These are phyloP conservation scores for Rhodotorula sp. DNA, from an alignment of 1,284 basidiomycete species.

Conservation along the genomic window DNA sequence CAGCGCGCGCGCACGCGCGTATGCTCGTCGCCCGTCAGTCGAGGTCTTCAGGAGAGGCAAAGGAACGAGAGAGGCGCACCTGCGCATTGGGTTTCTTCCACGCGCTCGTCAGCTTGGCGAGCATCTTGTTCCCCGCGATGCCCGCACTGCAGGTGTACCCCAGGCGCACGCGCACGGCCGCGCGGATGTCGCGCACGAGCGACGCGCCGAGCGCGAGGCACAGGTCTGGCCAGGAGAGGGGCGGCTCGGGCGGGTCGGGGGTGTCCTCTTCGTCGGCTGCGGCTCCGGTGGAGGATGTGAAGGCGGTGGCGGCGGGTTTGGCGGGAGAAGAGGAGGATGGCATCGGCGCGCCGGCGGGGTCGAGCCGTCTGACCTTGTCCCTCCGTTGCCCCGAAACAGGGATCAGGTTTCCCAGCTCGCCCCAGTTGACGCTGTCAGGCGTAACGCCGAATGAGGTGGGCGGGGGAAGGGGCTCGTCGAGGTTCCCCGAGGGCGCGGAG, in stretches of 20 bases:
- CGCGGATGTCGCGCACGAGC: slow-evolving; percentile 70
- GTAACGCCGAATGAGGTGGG: slow-evolving; percentile 57
- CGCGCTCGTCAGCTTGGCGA: slow-evolving; percentile 73
- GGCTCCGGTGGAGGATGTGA: too few relatives aligned
- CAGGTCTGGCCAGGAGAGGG: slow-evolving; percentile 83
- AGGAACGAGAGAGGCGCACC: slow-evolving; percentile 54
- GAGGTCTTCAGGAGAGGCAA: background rate
- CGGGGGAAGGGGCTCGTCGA: slow-evolving; percentile 79
- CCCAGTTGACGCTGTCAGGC: slow-evolving; percentile 66
- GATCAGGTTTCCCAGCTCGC: slow-evolving; percentile 67
- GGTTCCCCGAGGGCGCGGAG: slow-evolving; percentile 63
- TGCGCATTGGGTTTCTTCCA: slow-evolving; percentile 87
- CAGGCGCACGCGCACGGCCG: slow-evolving; percentile 65
- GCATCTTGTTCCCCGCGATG: slow-evolving; percentile 80
- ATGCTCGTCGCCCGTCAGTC: slow-evolving; percentile 12
- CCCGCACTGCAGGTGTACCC: slow-evolving; percentile 97
- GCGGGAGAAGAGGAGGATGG: slow-evolving; percentile 20
- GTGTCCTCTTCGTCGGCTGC: background rate
- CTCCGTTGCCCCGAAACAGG: slow-evolving; percentile 60
- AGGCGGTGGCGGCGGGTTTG: background rate
- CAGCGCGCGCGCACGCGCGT: slow-evolving; percentile 6
- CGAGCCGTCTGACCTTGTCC: slow-evolving; percentile 39
- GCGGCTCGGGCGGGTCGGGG: slow-evolving; percentile 17
- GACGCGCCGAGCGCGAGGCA: slow-evolving; percentile 86
- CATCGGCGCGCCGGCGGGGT: slow-evolving; percentile 41